A percentile compares a stretch with the other conserved stretches of the same genome.
Conservation (phyloP, 768 basidiomycete species). For the Gelatoporia subvermispora region DNA sequence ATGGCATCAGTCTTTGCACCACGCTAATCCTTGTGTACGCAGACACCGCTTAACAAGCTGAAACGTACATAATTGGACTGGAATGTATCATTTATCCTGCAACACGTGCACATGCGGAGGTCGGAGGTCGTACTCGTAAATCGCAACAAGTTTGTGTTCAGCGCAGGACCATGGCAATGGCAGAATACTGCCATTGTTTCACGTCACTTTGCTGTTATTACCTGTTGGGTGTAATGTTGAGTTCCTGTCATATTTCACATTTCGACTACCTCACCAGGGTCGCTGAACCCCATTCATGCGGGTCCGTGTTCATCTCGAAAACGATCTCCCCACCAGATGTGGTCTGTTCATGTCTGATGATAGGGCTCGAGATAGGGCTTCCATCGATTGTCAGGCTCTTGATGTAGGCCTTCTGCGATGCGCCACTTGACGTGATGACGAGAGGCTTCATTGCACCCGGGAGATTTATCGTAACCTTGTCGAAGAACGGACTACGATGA, state of each 20-base stretch:
- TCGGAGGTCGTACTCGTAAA: too few species aligned
- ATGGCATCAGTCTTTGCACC: not conserved
- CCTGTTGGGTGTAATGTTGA: too few species aligned
- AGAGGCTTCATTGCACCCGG: conserved; percentile 39
- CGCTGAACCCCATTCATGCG: conserved; percentile 38
- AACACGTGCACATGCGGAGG: too few species aligned
- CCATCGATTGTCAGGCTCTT: conserved; percentile 57
- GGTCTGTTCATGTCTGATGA: conserved; percentile 60
- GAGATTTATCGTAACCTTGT: conserved; percentile 49
- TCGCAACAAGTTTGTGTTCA: too few species aligned
- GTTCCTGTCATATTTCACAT: too few species aligned
- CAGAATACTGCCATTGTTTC: too few species aligned
- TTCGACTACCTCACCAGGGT: conserved; percentile 18
- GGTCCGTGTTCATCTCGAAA: conserved; percentile 60
- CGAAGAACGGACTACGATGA: conserved; percentile 51
- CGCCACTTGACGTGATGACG: conserved; percentile 52
- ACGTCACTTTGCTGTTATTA: too few species aligned
- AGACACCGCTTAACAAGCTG: not conserved
- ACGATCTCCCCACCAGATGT: conserved; percentile 48
- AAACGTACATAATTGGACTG: too few species aligned
- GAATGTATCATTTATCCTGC: too few species aligned
- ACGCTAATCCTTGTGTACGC: not conserved
- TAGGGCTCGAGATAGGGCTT: conserved; percentile 31
- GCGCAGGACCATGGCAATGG: too few species aligned
- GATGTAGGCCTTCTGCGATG: conserved; percentile 55